Evolutionary conservation across 2,329 filamentous ascomycete genomes (phyloP), one percentile per base, ranked within the genome.

Genomic region (Dothistroma septosporum): DNA sequence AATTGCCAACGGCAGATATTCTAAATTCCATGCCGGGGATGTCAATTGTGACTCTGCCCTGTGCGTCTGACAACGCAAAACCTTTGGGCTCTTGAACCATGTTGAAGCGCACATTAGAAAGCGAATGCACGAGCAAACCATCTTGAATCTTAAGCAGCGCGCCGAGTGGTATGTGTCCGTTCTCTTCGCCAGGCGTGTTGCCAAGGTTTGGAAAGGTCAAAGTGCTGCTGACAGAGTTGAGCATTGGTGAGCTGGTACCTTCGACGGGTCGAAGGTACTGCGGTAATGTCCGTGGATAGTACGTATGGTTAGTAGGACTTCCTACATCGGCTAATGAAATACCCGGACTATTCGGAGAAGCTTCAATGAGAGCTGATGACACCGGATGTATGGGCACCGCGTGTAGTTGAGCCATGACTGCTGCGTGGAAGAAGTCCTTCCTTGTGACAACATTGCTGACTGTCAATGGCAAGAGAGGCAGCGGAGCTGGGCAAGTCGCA

Each of bases 211-310:
- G 86, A 69, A 89, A 89, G 0, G 85, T 84, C 4, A 89, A 80
- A 57, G 88, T 87, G 57, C 94, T 87, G 2, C 91, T 89, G 10
- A 88, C 81, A 19, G 88, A 87, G 59, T 86, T 80, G 5, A 85
- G 82, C 66, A 96, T 87, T 12, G 84, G 85, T 4, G 87, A 82
- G 67, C 91, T 96, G n/a, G 83, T 88, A 0, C 89, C 93, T 69
- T 95, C 86, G 10, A 78, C 76, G 0, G 92, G 91, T 2, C 97
- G 82, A 67, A 96, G 80, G 28, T 85, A 82, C 0, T 81, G 79
- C 0, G 94, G 93, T 0, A 99, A 78, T 0, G 94, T 97, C 93
- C 93, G 97, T 0, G 94, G 94, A 70, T 92, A 97, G 69, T 90
- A 87, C 0, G 89, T 93, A 73, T 92, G 87, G 69, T 96, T 96